Base-by-base conservation (phyloP, 163 green algal species). In the Scenedesmus sp. region DNA sequence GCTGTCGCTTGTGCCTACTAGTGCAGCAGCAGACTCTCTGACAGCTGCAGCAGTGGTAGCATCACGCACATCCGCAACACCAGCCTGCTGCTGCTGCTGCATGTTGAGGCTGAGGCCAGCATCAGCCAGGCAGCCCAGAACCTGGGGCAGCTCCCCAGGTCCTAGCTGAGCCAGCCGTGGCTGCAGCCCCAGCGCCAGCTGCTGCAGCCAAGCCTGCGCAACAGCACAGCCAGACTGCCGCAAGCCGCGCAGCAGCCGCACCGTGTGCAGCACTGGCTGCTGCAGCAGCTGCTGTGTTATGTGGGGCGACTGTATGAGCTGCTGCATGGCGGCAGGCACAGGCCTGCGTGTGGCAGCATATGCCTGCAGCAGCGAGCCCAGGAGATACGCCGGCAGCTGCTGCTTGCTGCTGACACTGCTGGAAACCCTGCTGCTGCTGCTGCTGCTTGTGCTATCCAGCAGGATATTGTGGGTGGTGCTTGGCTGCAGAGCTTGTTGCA, bases 181-280 rank as follows among this genome's bases (percentile, higher is more conserved):
- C 74, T 92, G 81, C 64, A 92, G 52, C 0, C 54, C 66, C 4
- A 2, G 1, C 3, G 89, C 83, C 84, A 90, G 59, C 59, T 84
- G 60, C 62, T 74, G 34, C 84, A 90, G 84, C 90, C 90, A 93
- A 1, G 10, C 23, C 60, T 84, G n/a, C 4, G 87, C 76, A 26
- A 81, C 12, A 1, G 4, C 54, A n/a, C 70, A 79, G 2, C 54
- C 12, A 15, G 64, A 46, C 2, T 60, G 23, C 67, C 56, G 54
- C 20, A 87, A 16, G 60, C 23, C 70, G 6, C 52, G 34, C 73
- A 82, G 90, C 23, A 84, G 13, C 34, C 60, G 34, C 64, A 56
- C 7, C 54, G 57, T 55, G 4, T 84, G 23, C 10, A 55, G 46
- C 5, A 64, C 5, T 2, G 57, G 73, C 34, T 26, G n/a, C 46